phyloP scores from a whole-genome alignment of 805 yeast genomes.

The Metschnikowia noctiluminum region DNA sequence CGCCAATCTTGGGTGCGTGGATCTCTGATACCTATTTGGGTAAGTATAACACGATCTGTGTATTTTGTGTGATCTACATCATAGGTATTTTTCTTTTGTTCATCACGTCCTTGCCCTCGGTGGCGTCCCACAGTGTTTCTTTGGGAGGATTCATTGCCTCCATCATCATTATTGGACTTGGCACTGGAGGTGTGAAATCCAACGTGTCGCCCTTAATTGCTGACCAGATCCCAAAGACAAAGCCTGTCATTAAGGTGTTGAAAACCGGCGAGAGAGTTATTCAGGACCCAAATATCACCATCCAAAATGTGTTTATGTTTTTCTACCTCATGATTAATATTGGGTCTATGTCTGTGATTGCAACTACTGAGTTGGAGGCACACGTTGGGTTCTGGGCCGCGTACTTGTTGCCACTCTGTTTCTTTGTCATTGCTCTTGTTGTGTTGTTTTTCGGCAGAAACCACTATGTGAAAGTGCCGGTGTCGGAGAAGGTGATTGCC shows the following conservation, averaged over 20 bases:
- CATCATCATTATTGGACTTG: slow-evolving; percentile 63
- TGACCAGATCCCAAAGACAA: slow-evolving; percentile 41
- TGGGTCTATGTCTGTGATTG: slow-evolving; percentile 72
- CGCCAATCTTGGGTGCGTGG: slow-evolving; percentile 76
- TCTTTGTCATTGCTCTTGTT: slow-evolving; percentile 51
- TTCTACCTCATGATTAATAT: slow-evolving; percentile 75
- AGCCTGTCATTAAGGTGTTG: slow-evolving; percentile 36
- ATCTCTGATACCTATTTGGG: slow-evolving; percentile 74
- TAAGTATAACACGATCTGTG: slow-evolving; percentile 63
- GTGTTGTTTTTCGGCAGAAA: slow-evolving; percentile 53
- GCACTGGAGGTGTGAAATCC: slow-evolving; percentile 79
- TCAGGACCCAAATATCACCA: slow-evolving; percentile 63
- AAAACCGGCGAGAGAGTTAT: slow-evolving; percentile 40
- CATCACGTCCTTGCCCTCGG: slow-evolving; percentile 64
- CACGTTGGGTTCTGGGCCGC: slow-evolving; percentile 74
- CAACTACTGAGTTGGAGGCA: slow-evolving; percentile 69
- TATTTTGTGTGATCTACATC: slow-evolving; percentile 57
- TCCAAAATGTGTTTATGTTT: slow-evolving; percentile 71
- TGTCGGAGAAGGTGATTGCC: slow-evolving; percentile 58
- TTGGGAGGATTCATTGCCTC: slow-evolving; percentile 60
- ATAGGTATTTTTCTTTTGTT: slow-evolving; percentile 62
- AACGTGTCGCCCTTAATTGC: slow-evolving; percentile 75
- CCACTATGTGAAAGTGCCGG: slow-evolving; percentile 55
- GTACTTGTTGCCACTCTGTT: slow-evolving; percentile 62
- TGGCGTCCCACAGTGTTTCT: slow-evolving; percentile 48